Evolutionary conservation across 1,284 basidiomycete genomes (phyloP).

Genomic region (Austroboletus niveus): DNA sequence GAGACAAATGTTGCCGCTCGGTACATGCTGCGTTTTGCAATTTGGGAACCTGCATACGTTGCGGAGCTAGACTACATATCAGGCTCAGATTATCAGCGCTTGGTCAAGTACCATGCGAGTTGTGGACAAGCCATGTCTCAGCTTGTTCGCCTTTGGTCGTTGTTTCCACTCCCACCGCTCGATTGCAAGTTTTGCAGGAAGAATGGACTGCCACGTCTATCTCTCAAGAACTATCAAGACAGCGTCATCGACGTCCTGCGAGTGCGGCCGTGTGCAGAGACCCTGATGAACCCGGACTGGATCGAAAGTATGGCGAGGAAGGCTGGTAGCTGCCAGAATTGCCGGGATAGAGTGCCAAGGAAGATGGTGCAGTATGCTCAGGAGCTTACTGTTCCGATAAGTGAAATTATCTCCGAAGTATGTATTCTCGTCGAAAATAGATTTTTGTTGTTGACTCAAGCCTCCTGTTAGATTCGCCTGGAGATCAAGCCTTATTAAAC

Average conservation of each 20-base stretch:
- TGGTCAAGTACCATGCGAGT: constrained; percentile 44
- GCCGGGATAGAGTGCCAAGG: constrained; percentile 30
- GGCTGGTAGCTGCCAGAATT: constrained; percentile 29
- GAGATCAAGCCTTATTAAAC: constrained; percentile 31
- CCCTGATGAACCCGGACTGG: constrained; percentile 31
- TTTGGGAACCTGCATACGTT: constrained; percentile 35
- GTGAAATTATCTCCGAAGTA: constrained; percentile 30
- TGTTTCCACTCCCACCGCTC: constrained; percentile 29
- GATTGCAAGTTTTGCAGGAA: constrained; percentile 36
- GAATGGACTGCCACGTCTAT: constrained; percentile 32
- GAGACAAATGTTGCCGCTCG: constrained; percentile 45
- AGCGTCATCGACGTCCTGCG: constrained; percentile 32
- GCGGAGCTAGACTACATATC: constrained; percentile 45
- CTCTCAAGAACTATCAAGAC: constrained; percentile 32
- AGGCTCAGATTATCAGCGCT: constrained; percentile 43
- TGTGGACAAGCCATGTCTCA: constrained; percentile 43
- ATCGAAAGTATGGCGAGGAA: constrained; percentile 30
- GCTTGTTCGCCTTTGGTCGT: constrained; percentile 29
- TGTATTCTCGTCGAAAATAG: constrained; percentile 1
- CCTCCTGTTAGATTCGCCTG: constrained; percentile 21
- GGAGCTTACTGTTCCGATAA: constrained; percentile 27
- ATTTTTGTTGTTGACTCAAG: not conserved
- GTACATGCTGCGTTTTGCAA: constrained; percentile 42
- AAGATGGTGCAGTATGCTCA: constrained; percentile 30
- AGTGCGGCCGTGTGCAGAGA: constrained; percentile 31